phyloP scores from a whole-genome alignment of 2,329 filamentous ascomycete genomes.

The Lasiodiplodia theobromae region DNA sequence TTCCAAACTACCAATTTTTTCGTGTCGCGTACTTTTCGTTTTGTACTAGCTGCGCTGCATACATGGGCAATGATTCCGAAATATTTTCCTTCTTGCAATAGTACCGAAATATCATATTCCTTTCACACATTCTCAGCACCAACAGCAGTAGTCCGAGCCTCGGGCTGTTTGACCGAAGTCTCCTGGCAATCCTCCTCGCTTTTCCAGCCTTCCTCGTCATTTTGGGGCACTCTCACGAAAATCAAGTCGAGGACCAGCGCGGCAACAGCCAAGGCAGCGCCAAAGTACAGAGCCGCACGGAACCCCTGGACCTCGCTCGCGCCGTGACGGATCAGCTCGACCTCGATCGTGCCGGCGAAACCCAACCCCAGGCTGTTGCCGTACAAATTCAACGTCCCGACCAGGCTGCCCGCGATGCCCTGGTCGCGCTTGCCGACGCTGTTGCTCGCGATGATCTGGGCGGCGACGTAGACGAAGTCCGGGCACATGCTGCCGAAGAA shows the following conservation, averaged over 20 bases:
- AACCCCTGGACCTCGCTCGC: constrained; percentile 39
- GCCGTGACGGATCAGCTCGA: constrained; percentile 35
- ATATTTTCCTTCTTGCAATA: too few species aligned
- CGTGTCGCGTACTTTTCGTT: too few species aligned
- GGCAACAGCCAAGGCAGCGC: constrained; percentile 39
- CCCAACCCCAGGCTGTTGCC: constrained; percentile 53
- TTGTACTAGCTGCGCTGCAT: too few species aligned
- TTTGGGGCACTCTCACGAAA: constrained; percentile 44
- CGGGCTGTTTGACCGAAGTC: background rate
- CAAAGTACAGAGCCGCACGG: constrained; percentile 43
- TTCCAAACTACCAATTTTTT: background rate
- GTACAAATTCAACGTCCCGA: constrained; percentile 56
- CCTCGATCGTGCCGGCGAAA: constrained; percentile 53
- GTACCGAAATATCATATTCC: too few species aligned
- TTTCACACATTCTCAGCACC: too few species aligned
- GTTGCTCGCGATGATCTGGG: constrained; percentile 63
- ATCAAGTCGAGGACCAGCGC: constrained; percentile 41
- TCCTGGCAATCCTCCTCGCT: background rate
- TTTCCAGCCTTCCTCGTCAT: constrained; percentile 37
- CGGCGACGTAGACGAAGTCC: constrained; percentile 59
- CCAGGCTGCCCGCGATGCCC: constrained; percentile 58
- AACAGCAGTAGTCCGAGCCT: too few species aligned
- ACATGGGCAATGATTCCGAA: too few species aligned
- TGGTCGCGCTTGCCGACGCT: constrained; percentile 57
- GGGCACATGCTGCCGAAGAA: constrained; percentile 50